Percentiles rank a stretch among this genome's conserved stretches.
Evolutionary conservation across 345 rosid species (phyloP).

Genomic region (Salix viminalis): DNA sequence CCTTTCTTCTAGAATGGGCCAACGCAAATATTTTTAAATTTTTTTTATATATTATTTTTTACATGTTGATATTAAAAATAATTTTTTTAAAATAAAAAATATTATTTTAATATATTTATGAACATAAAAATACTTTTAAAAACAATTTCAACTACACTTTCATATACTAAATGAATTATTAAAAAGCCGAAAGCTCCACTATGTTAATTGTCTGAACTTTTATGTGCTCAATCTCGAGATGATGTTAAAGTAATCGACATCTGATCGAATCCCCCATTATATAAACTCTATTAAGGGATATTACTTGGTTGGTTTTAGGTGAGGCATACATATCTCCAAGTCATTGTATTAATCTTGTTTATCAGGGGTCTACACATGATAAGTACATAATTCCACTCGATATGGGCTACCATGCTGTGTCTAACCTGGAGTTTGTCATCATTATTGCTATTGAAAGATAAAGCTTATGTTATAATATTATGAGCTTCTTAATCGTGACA

Average conservation of each 20-base stretch:
- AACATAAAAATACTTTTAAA: too few species aligned
- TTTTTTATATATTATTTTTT: too few species aligned
- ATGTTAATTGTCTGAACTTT: not conserved
- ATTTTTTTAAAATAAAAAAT: too few species aligned
- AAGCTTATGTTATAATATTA: conserved; percentile 13
- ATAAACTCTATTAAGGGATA: not conserved
- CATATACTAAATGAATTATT: not conserved
- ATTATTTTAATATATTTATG: too few species aligned
- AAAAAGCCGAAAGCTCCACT: not conserved
- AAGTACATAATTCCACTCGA: conserved; percentile 22
- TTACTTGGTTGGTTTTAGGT: conserved; percentile 10
- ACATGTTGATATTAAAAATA: too few species aligned
- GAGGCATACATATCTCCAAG: not conserved
- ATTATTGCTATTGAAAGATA: conserved; percentile 24
- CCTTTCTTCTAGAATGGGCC: not conserved
- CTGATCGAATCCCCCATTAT: not conserved
- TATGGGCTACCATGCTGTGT: conserved; percentile 19
- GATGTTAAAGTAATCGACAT: not conserved
- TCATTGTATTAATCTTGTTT: not conserved
- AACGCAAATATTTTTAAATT: not conserved
- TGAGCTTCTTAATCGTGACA: conserved; percentile 12
- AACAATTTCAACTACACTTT: too few species aligned
- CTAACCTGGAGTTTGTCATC: conserved; percentile 17
- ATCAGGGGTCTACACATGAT: conserved; percentile 4
- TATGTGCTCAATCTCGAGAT: not conserved